These are phyloP conservation scores for Elongisporangium senticosum DNA, from an alignment of 352 stramenopile genomes.

Conservation along the genomic window DNA sequence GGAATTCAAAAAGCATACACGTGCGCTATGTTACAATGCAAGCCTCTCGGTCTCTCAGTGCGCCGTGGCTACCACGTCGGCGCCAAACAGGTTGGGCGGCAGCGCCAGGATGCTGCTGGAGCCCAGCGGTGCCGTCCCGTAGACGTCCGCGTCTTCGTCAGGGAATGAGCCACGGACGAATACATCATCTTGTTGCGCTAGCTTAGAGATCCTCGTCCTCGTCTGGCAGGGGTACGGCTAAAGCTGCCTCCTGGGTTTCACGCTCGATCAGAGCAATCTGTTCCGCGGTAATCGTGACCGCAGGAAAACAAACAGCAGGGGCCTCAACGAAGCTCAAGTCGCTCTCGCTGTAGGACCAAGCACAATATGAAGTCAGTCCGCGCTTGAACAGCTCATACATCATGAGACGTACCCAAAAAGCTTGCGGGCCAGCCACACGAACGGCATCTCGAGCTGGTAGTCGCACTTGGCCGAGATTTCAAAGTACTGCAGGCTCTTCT, in stretches of 20 bases:
- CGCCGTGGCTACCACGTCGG: too few species aligned
- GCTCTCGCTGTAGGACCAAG: conserved; percentile 81
- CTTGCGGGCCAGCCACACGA: conserved; percentile 99
- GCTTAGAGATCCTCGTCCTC: conserved; percentile 97
- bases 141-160: too few species aligned
- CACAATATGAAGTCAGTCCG: conserved; percentile 7
- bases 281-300: conserved; percentile 93
- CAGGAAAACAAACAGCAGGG: conserved; percentile 93
- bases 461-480: conserved; percentile 99
- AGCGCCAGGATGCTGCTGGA: too few species aligned
- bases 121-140: too few species aligned
- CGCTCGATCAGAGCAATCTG: conserved; percentile 91
- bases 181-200: conserved; percentile 10
- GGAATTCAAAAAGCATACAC: not conserved
- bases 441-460: conserved; percentile 99
- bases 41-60: too few species aligned
- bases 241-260: conserved; percentile 87
- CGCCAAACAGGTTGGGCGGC: too few species aligned
- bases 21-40: too few species aligned
- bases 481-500: conserved; percentile 99
- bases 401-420: conserved; percentile 85
- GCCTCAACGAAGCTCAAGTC: conserved; percentile 99
- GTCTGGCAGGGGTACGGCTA: conserved; percentile 92
- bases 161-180: too few species aligned
- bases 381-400: not conserved